Evolutionary conservation across 176 grass and related monocot species (phyloP).

Genomic region (Eragrostis curvula): DNA sequence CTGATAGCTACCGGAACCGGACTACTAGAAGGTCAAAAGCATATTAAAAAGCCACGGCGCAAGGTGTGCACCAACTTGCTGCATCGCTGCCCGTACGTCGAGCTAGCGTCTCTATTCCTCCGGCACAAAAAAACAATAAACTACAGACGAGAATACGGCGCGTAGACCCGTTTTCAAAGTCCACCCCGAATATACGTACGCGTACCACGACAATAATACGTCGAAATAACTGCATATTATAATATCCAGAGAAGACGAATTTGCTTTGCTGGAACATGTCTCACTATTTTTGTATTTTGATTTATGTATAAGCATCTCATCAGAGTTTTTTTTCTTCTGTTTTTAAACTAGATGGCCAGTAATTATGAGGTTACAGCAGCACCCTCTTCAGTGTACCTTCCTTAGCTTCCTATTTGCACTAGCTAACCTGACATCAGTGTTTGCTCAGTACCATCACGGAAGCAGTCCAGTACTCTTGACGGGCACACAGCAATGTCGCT

Average conservation of each 20-base stretch:
- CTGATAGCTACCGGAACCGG: conserved; percentile 45
- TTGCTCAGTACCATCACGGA: not conserved
- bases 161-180: conserved; percentile 54
- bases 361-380: not conserved
- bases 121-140: conserved; percentile 12
- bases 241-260: not conserved
- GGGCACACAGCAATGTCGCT: not conserved
- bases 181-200: conserved; percentile 12
- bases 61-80: conserved; percentile 50
- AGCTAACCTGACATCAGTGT: not conserved
- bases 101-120: not conserved
- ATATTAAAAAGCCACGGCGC: conserved; percentile 48
- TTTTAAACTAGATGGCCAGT: not conserved
- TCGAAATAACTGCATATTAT: not conserved
- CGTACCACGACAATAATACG: conserved; percentile 4
- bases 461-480: not conserved
- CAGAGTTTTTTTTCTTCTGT: too few relatives aligned
- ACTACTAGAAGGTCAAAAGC: conserved; percentile 62
- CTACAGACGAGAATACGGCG: conserved; percentile 13
- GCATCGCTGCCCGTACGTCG: not conserved
- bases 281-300: not conserved
- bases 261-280: not conserved
- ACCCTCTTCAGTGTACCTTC: not conserved
- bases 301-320: too few relatives aligned
- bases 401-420: not conserved